Evolutionary conservation across 768 basidiomycete genomes (phyloP).

Genomic region (Boletus vinaceobasis): DNA sequence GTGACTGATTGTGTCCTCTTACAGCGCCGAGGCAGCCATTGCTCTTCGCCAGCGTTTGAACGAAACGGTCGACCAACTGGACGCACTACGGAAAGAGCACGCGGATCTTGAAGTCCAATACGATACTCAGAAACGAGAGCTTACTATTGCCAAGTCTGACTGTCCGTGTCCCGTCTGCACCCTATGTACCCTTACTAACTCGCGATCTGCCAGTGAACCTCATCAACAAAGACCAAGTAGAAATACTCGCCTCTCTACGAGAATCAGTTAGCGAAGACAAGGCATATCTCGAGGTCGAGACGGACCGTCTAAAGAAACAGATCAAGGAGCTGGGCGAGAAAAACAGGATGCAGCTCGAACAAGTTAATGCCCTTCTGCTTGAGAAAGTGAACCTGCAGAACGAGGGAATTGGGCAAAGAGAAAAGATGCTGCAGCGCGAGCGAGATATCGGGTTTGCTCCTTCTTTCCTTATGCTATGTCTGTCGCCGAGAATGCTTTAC

Average conservation of each 20-base stretch:
- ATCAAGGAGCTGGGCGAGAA: conserved; percentile 75
- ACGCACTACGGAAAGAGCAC: conserved; percentile 63
- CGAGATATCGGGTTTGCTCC: conserved; percentile 71
- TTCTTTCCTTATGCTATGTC: background rate
- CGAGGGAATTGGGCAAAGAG: conserved; percentile 86
- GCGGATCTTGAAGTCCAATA: conserved; percentile 68
- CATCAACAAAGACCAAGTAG: conserved; percentile 90
- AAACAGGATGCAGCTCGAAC: conserved; percentile 87
- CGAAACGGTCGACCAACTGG: conserved; percentile 81
- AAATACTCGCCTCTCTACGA: conserved; percentile 80
- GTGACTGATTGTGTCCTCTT: conserved; percentile 5
- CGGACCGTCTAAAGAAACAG: conserved; percentile 59
- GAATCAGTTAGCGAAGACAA: conserved; percentile 91
- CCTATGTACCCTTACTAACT: conserved; percentile 1
- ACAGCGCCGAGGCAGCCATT: conserved; percentile 80
- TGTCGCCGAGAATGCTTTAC: background rate
- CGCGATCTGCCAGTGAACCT: conserved; percentile 61
- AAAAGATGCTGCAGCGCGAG: conserved; percentile 82
- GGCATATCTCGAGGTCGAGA: conserved; percentile 63
- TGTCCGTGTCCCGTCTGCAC: conserved; percentile 43
- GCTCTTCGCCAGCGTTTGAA: conserved; percentile 85
- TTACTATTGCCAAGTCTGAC: conserved; percentile 84
- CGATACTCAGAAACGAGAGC: conserved; percentile 58
- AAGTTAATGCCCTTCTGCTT: conserved; percentile 76
- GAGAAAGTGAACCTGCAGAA: conserved; percentile 91